Percentiles rank a stretch among this genome's conserved stretches.
phyloP scores from a whole-genome alignment of 331 rosid species.

The Erythrophleum ivorense region DNA sequence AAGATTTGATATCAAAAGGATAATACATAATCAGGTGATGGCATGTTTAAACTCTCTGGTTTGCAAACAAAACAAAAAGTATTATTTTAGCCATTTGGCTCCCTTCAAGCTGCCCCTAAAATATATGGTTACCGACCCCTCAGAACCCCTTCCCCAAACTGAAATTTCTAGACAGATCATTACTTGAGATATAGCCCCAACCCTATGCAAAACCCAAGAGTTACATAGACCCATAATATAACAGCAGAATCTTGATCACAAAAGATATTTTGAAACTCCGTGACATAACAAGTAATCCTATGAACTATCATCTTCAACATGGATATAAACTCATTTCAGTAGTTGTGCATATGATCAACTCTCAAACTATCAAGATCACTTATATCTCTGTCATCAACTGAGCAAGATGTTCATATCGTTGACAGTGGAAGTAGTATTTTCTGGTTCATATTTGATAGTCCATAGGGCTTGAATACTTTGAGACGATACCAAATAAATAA shows the following conservation, averaged over 20 bases:
- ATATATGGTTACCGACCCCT: constrained; percentile 3
- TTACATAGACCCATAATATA: background rate
- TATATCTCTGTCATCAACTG: constrained; percentile 1
- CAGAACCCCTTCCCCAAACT: background rate
- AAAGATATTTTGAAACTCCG: background rate
- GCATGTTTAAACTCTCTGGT: background rate
- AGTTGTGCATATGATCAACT: background rate
- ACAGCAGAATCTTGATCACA: background rate
- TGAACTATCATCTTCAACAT: background rate
- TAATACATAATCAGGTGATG: background rate
- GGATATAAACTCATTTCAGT: background rate
- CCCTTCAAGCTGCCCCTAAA: background rate
- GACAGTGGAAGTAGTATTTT: too few species aligned
- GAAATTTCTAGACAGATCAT: background rate
- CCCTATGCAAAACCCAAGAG: background rate
- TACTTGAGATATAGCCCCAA: background rate
- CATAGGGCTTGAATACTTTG: background rate
- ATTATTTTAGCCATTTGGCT: background rate
- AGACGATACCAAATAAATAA: background rate
- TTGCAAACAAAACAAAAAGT: background rate
- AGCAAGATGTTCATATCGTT: background rate
- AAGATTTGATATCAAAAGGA: background rate
- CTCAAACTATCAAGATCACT: background rate
- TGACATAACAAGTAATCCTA: background rate
- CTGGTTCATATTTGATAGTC: background rate